Evolutionary conservation across 225 moss, liverwort and hornwort species (phyloP).

Genomic region (Rhytidiadelphus loreus): DNA sequence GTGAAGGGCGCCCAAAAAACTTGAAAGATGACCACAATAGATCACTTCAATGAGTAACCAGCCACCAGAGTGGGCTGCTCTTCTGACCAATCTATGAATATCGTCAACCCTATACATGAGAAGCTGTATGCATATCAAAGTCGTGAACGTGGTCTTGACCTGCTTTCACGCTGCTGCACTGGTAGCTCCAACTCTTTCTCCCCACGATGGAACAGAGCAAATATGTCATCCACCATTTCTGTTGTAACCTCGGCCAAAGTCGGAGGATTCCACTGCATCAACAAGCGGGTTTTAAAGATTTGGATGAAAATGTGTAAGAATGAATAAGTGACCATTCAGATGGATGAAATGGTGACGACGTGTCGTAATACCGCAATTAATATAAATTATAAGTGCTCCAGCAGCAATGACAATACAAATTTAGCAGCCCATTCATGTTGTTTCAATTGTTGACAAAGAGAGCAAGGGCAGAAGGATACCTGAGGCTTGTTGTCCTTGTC

Average conservation of each 20-base stretch:
- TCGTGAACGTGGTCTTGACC: constrained; percentile 24
- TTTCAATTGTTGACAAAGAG: background rate
- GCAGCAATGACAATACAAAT: background rate
- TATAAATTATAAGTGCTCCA: background rate
- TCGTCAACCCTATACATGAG: background rate
- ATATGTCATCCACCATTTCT: constrained; percentile 63
- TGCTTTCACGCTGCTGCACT: constrained; percentile 62
- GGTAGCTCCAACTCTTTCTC: constrained; percentile 56
- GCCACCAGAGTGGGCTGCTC: background rate
- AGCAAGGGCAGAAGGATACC: constrained; percentile 15
- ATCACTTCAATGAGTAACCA: background rate
- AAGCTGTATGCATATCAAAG: constrained; percentile 8
- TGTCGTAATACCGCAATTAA: background rate
- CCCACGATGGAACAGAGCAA: constrained; percentile 56
- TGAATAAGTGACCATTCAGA: background rate
- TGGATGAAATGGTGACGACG: background rate
- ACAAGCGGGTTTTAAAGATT: background rate
- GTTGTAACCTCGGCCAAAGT: constrained; percentile 53
- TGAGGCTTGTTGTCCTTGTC: constrained; percentile 87
- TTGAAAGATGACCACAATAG: background rate
- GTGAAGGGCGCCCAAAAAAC: background rate
- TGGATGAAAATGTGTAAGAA: background rate
- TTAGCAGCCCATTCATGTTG: background rate
- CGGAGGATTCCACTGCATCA: constrained; percentile 77
- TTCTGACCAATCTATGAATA: background rate